A percentile compares a stretch with the other conserved stretches of the same genome.
Evolutionary conservation across 306 rosid species (phyloP).

Genomic region (Trifolium subterraneum): DNA sequence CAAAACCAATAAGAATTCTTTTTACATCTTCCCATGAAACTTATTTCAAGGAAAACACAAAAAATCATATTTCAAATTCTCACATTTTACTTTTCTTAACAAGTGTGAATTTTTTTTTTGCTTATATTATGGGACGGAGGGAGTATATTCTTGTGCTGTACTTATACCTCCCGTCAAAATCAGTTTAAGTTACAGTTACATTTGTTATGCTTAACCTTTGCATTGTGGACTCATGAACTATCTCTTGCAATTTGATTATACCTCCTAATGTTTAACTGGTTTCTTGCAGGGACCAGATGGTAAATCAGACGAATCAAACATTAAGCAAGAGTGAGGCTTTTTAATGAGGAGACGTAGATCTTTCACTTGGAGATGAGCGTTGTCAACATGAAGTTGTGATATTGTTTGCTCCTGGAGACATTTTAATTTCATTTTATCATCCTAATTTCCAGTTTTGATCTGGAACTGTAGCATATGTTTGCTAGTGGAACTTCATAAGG

Average conservation of each 20-base stretch:
- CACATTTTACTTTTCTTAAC: too few relatives aligned
- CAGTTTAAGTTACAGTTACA: neutral
- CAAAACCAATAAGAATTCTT: too few relatives aligned
- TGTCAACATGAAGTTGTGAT: conserved; percentile 42
- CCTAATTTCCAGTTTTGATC: too few relatives aligned
- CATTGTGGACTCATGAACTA: neutral
- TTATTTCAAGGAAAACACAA: too few relatives aligned
- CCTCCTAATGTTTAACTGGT: conserved; percentile 26
- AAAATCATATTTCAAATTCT: too few relatives aligned
- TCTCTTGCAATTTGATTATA: neutral
- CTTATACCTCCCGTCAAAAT: neutral
- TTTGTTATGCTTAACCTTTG: neutral
- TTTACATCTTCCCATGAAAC: too few relatives aligned
- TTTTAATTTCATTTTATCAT: too few relatives aligned
- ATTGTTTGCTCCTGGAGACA: conserved; percentile 29
- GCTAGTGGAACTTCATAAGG: too few relatives aligned
- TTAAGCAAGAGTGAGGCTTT: conserved; percentile 37
- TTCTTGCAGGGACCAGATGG: conserved; percentile 55
- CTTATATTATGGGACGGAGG: too few relatives aligned
- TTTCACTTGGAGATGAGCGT: conserved; percentile 22
- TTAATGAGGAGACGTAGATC: conserved; percentile 28
- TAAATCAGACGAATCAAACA: conserved; percentile 16
- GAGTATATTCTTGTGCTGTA: conserved; percentile 1
- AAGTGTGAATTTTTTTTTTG: too few relatives aligned
- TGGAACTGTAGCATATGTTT: too few relatives aligned